Evolutionary conservation across 2,329 filamentous ascomycete species (phyloP), one percentile per base, ranked within the genome.

Genomic region (Verticillium tricorpus): DNA sequence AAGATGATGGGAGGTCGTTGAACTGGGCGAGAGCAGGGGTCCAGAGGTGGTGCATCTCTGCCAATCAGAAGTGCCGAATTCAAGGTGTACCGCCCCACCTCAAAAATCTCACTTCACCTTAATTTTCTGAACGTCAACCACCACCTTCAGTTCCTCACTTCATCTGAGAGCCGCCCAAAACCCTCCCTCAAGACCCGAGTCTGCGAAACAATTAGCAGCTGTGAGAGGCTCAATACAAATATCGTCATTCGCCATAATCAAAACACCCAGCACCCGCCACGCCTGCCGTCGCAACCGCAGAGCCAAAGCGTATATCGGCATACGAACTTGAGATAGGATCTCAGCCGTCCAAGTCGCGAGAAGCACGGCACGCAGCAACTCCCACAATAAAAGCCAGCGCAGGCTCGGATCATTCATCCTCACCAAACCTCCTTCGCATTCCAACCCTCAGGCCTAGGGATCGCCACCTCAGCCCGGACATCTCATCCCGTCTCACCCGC

Each of bases 61-160:
- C 55, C 57, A 58, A 58, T 45, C 37, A 50, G 14, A 58, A 14
- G 15, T 34, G 19, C 11, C 22, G 4, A n/a, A 32, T 45, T 22
- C 25, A n/a, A 19, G 14, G 25, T 25, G 22, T 58, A 14, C 11
- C 14, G 25, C 22, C 40, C 57, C 37, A 45, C 57, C 57, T 40
- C 57, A 58, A 39, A 58, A 45, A 45, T 58, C 57, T 50, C 19
- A 58, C 57, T 50, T 58, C 37, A 58, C 57, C 37, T 45, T 14
- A 58, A 50, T 40, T 58, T 58, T 58, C 37, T 34, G 15, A 19
- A 17, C 11, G 17, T 22, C 55, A 34, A 22, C 55, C 28, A 35
- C 55, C 9, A 56, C 31, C 55, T 14, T 12, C 25, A 35, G 7
- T 22, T 12, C 22, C 28, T 12, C 25, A 35, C 9, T 35, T 17